Base-by-base conservation (phyloP, 2,329 filamentous ascomycete genomes). In the Sclerotinia nivalis region DNA sequence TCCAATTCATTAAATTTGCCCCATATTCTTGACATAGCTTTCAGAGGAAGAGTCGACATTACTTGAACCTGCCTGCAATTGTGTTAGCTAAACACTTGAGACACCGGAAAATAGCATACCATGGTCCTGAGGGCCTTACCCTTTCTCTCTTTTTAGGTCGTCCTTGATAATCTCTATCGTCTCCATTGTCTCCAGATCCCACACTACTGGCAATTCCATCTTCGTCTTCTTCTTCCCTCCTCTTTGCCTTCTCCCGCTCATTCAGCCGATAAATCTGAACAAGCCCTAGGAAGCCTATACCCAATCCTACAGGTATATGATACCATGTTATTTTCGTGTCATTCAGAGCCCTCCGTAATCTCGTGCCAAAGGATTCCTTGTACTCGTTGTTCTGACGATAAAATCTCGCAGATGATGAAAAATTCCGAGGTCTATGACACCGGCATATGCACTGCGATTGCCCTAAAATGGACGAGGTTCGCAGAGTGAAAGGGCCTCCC, bases 41-140 rank as follows among this genome's bases (percentile, higher is more conserved):
- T 93, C 67, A 93, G 81, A 25, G 90, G 90, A 67, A 93, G 80
- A 0, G 89, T 92, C 34, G 89, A 91, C 87, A 93, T 91, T 75
- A 92, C 85, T 77, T 91, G 89, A 66, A 93, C 88, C 73, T 90
- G 88, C 88, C 84, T 85, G 69, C 15, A 50, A 68, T 52, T 34
- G 45, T 56, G 22, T 77, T 67, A 76, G 74, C 64, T 50, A n/a
- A 22, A 69, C 8, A 18, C 56, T 28, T 40, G 15, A n/a, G 56
- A 25, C 22, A 55, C 69, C 47, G 31, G 37, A 12, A 13, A 55
- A 54, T 15, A 37, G 75, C 79, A 60, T 77, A 85, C 86, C 90
- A 92, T 78, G 90, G 89, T 34, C 90, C 90, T 62, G 85, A 88
- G 13, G 89, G 89, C 43, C 88, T 83, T 73, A 91, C 87, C 69